Conservation (phyloP, 2,329 filamentous ascomycete genomes). For the Fusarium nodosum region DNA sequence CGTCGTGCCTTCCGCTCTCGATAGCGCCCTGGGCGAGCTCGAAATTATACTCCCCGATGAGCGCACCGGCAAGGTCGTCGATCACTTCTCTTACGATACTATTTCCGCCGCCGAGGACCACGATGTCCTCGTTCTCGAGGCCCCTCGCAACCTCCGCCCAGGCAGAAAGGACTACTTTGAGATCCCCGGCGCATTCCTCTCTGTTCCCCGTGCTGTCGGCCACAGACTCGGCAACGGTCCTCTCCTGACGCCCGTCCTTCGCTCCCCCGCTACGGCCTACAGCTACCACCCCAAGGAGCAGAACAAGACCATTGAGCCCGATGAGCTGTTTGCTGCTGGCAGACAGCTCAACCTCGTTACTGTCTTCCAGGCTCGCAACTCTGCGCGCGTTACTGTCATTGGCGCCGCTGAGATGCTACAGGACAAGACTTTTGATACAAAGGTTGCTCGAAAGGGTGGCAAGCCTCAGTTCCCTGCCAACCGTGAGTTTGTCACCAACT, state of each 20-base stretch:
- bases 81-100: conserved; percentile 95
- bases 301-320: conserved; percentile 69
- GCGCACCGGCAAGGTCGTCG: conserved; percentile 86
- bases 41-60: conserved; percentile 90
- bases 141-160: conserved; percentile 73
- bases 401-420: conserved; percentile 89
- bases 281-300: conserved; percentile 95
- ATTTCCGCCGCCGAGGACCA: conserved; percentile 83
- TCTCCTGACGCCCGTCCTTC: conserved; percentile 84
- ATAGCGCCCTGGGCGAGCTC: conserved; percentile 85
- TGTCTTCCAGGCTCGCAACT: conserved; percentile 91
- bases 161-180: conserved; percentile 84
- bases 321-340: conserved; percentile 88
- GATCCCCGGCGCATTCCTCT: conserved; percentile 69
- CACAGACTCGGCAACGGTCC: conserved; percentile 84
- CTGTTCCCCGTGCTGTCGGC: conserved; percentile 85
- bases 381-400: conserved; percentile 86
- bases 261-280: conserved; percentile 88
- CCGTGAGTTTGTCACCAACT: conserved; percentile 83
- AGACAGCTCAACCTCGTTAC: conserved; percentile 88
- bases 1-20: conserved; percentile 78
- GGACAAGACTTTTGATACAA: conserved; percentile 88
- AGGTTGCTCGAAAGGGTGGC: conserved; percentile 73
- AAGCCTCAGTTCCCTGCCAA: conserved; percentile 77
- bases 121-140: conserved; percentile 85